Conservation (phyloP, 2,329 filamentous ascomycete genomes). For the Colletotrichum truncatum region DNA sequence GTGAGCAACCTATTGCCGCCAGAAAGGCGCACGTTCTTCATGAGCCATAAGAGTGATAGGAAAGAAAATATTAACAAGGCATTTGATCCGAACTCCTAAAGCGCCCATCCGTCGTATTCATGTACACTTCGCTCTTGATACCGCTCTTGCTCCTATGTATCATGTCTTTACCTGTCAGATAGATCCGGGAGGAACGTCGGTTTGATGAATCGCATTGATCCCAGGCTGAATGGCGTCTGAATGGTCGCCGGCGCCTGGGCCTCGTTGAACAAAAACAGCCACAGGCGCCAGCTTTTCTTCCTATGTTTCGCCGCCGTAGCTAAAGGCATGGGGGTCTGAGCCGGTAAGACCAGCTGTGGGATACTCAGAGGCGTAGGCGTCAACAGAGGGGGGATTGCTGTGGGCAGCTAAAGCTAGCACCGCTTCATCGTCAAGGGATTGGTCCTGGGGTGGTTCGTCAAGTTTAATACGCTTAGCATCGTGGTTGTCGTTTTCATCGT, state of each 20-base stretch:
- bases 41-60: no score
- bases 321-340: constrained; percentile 41
- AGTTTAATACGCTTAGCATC: constrained; percentile 27
- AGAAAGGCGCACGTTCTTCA: no score
- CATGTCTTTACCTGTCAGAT: constrained; percentile 18
- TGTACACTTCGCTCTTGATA: constrained; percentile 17
- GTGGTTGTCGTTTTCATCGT: constrained; percentile 33
- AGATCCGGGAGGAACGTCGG: not conserved
- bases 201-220: not conserved
- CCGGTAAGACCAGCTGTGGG: constrained; percentile 33
- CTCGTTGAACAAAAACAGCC: not conserved
- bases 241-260: not conserved
- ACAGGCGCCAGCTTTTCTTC: not conserved
- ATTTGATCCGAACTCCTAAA: constrained; percentile 25
- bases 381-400: constrained; percentile 45
- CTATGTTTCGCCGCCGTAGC: constrained; percentile 50
- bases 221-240: not conserved
- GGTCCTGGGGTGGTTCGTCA: constrained; percentile 48
- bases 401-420: constrained; percentile 58
- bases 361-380: constrained; percentile 54
- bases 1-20: no score
- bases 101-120: constrained; percentile 25
- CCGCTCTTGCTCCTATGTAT: constrained; percentile 23
- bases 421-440: constrained; percentile 55
- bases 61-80: no score